A percentile compares a stretch with the other conserved stretches of the same genome.
These are phyloP conservation scores for Hypoxylon sp. DNA, from an alignment of 2,329 filamentous ascomycete genomes.

Conservation along the genomic window DNA sequence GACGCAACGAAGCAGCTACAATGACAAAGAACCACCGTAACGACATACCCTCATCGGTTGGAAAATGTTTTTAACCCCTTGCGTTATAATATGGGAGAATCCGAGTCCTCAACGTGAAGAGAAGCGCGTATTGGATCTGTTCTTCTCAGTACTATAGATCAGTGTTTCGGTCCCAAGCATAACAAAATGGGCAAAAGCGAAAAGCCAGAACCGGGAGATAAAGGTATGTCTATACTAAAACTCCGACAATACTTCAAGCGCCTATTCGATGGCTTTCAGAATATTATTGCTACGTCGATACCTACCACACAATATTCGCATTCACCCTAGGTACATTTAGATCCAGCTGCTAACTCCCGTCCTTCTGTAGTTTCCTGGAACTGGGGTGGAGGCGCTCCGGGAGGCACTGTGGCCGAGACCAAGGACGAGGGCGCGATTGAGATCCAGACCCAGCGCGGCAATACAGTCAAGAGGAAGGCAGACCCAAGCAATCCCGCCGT, in stretches of 20 bases:
- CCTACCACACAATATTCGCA: not conserved
- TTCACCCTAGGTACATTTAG: not conserved
- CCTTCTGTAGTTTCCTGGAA: constrained; percentile 71
- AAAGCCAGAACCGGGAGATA: constrained; percentile 48
- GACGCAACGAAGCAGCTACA: constrained; percentile 31
- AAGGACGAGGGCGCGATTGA: constrained; percentile 72
- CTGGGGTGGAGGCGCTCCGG: constrained; percentile 69
- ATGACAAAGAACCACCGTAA: constrained; percentile 20
- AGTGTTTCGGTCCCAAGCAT: not conserved
- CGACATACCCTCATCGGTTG: not conserved
- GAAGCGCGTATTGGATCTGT: not conserved
- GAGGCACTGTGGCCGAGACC: constrained; percentile 73
- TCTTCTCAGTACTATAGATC: not conserved
- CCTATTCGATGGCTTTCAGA: not conserved
- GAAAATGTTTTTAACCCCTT: not conserved
- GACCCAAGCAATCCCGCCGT: constrained; percentile 73
- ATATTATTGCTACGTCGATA: not conserved
- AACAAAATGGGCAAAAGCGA: constrained; percentile 34
- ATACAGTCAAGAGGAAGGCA: constrained; percentile 75
- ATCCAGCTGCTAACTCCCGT: constrained; percentile 12
- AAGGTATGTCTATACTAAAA: constrained; percentile 41
- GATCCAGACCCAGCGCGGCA: constrained; percentile 73
- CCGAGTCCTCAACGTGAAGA: not conserved
- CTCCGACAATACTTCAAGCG: not conserved
- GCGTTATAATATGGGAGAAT: not conserved